These are phyloP conservation scores for Pouteria glomerata DNA, from an alignment of 148 eudicot genomes.

Conservation along the genomic window DNA sequence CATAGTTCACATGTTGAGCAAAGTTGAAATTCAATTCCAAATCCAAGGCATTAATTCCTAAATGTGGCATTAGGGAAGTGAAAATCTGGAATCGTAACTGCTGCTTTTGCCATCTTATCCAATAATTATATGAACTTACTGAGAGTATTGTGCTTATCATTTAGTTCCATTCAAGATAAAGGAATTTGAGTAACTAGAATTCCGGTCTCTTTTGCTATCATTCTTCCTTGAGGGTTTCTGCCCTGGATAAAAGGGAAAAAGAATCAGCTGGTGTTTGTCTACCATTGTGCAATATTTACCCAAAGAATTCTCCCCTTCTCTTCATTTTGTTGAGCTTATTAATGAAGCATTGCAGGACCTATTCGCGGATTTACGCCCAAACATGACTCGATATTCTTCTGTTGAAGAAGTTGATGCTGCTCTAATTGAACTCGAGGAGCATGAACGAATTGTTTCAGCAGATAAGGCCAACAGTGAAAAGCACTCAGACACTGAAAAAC, in stretches of 20 bases:
- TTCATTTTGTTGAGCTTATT: conserved; percentile 1
- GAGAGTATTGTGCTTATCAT: not conserved
- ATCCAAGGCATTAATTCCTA: not conserved
- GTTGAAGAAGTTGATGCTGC: conserved; percentile 77
- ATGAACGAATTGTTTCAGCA: conserved; percentile 45
- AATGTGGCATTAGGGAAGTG: not conserved
- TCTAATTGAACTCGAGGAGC: conserved; percentile 76
- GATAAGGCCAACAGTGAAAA: conserved; percentile 57
- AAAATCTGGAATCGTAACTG: not conserved
- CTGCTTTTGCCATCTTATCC: not conserved
- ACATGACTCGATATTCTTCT: conserved; percentile 75
- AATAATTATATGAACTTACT: not conserved
- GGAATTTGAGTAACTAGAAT: not conserved
- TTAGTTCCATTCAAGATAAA: not conserved
- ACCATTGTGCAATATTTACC: not conserved
- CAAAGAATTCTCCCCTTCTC: not conserved
- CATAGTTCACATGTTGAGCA: not conserved
- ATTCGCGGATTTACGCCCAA: conserved; percentile 91
- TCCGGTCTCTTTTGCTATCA: not conserved
- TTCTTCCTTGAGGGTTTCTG: not conserved
- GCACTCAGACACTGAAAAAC: conserved; percentile 48
- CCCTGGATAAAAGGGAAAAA: not conserved
- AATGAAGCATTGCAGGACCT: conserved; percentile 51
- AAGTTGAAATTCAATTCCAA: not conserved
- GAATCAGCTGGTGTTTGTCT: not conserved